These are phyloP conservation scores for Saussurea involucrata DNA, from an alignment of 129 eudicot species.

Conservation along the genomic window DNA sequence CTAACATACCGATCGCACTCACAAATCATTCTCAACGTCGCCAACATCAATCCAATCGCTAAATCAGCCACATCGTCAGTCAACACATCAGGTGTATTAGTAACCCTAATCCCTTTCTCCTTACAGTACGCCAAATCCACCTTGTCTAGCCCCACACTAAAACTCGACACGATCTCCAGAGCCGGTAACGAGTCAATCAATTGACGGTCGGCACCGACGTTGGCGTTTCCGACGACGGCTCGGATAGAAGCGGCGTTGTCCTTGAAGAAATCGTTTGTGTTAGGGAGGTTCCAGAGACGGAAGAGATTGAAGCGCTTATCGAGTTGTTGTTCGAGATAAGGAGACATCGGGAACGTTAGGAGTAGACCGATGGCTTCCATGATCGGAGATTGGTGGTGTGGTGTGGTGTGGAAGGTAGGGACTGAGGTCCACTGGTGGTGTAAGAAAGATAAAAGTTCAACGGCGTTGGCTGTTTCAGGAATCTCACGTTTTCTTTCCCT, in stretches of 20 bases:
- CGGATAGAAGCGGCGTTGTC: constrained; percentile 35
- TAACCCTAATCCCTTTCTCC: constrained; percentile 65
- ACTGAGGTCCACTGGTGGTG: constrained; percentile 1
- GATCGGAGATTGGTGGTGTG: constrained; percentile 8
- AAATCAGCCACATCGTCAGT: constrained; percentile 71
- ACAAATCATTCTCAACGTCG: constrained; percentile 54
- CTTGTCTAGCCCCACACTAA: constrained; percentile 63
- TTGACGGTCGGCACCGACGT: constrained; percentile 43
- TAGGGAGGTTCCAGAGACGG: constrained; percentile 48
- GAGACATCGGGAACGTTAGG: constrained; percentile 41
- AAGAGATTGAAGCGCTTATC: constrained; percentile 56
- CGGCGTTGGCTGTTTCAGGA: not conserved
- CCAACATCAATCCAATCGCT: constrained; percentile 55
- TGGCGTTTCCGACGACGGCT: constrained; percentile 52
- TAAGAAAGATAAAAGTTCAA: not conserved
- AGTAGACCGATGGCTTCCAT: constrained; percentile 70
- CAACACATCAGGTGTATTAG: constrained; percentile 64
- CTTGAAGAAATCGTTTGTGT: constrained; percentile 31
- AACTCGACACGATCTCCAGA: constrained; percentile 56
- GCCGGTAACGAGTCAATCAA: constrained; percentile 53
- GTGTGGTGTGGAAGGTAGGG: not conserved
- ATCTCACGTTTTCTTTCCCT: not conserved
- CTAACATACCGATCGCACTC: constrained; percentile 62
- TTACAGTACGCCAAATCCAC: constrained; percentile 60
- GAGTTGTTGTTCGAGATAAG: constrained; percentile 63